Evolutionary conservation across 257 asterid genomes (phyloP), one percentile per base, ranked within the genome.

Genomic region (Knoxia roxburghii): DNA sequence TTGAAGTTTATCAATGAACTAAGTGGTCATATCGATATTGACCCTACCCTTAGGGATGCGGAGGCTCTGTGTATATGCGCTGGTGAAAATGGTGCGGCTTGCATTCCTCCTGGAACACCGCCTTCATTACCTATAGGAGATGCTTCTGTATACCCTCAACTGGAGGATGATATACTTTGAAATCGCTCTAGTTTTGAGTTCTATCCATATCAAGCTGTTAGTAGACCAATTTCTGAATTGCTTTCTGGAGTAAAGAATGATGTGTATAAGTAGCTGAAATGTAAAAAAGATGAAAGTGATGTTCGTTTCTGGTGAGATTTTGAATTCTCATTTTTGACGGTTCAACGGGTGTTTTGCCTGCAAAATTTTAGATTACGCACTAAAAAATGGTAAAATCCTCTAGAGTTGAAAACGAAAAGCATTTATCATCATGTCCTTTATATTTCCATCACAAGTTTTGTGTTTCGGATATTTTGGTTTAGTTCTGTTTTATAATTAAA

Each of bases 81-180:
- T 23, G 98, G 99, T 68, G 99, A 94, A 82, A 87, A 90, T 59
- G 99, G 98, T 29, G 89, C 82, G 7, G 95, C 96, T 60, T 78
- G 87, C 75, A 87, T 94, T 58, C 98, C 96, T 62, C 97, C 98
- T 9, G 99, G 99, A 62, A 90, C 96, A 71, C 98, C 98, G 15
- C 99, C 99, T 71, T 90, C 99, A 0, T 83, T 94, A 61, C 96
- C 98, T 2, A 15, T 85, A 5, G 93, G 80, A 69, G 92, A 87
- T 78, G 82, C 82, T 67, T 87, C 92, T 0, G 57, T 77, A 20
- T 90, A 86, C 73, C 86, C 88, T 54, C 96, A 85, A 68, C 82
- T 62, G 61, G 97, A 90, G 7, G 99, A 90, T 49, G 97, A 87
- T 64, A 69, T 86, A 51, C 74, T 89, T 67, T 91, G 73, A 82